A percentile compares a stretch with the other conserved stretches of the same genome.
Conservation (phyloP, 495 filamentous ascomycete genomes). For the Penicillium pulvis region DNA sequence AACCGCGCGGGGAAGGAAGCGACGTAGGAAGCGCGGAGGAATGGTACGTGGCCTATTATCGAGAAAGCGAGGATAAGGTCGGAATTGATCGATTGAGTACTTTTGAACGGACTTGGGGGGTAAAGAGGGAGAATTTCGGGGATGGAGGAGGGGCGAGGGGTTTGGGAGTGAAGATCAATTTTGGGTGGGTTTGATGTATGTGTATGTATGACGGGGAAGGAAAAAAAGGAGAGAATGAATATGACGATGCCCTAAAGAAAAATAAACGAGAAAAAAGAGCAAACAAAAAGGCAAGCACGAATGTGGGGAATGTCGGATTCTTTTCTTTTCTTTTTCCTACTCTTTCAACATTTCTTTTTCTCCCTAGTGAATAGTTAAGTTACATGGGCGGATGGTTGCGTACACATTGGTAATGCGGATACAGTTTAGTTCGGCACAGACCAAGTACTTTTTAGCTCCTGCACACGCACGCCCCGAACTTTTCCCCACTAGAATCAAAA, state of each 20-base stretch:
- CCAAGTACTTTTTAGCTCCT: slow-evolving; percentile 4
- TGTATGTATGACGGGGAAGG: slow-evolving; percentile 3
- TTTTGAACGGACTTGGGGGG: neutral
- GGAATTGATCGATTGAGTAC: neutral
- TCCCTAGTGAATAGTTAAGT: slow-evolving; percentile 5
- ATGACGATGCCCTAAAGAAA: neutral
- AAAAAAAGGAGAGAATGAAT: slow-evolving; percentile 7
- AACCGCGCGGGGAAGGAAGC: slow-evolving; percentile 5
- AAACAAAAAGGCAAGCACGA: neutral
- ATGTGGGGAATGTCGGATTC: slow-evolving; percentile 2
- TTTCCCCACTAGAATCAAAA: slow-evolving; percentile 3
- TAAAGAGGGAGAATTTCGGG: slow-evolving; percentile 8
- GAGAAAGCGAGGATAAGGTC: neutral
- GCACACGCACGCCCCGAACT: slow-evolving; percentile 3
- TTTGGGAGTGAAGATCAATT: slow-evolving; percentile 32
- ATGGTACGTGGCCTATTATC: neutral
- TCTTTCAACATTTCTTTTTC: slow-evolving; percentile 6
- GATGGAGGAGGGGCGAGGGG: slow-evolving; percentile 20
- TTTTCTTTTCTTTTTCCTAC: slow-evolving; percentile 13
- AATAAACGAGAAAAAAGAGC: neutral
- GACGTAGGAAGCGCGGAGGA: slow-evolving; percentile 4
- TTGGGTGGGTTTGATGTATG: slow-evolving; percentile 15
- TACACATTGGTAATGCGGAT: slow-evolving; percentile 25
- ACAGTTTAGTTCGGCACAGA: slow-evolving; percentile 6
- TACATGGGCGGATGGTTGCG: slow-evolving; percentile 32